Base-by-base conservation (phyloP, 257 asterid genomes). In the Mitragyna speciosa region DNA sequence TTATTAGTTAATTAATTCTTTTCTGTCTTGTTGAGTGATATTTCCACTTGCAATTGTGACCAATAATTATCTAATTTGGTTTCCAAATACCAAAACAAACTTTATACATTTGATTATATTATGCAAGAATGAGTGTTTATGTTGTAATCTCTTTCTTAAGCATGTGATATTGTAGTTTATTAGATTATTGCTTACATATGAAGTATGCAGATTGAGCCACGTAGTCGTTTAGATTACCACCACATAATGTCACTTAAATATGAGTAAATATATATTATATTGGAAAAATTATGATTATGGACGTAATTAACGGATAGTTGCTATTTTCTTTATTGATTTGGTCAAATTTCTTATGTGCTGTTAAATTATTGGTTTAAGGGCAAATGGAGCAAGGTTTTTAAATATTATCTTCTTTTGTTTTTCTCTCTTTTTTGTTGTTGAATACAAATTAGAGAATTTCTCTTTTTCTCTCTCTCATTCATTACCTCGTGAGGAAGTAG, bases 131-230 rank as follows among this genome's bases (percentile, higher is more conserved):
- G 52, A 79, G 36, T 6, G 24, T 36, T 54, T 78, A 71, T 72
- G 79, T 69, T 71, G 85, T 79, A 52, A 43, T 83, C 48, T 73
- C 70, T 76, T 80, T 76, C 78, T 79, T 85, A 85, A 83, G 81
- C 80, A 85, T 59, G 45, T 64, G 52, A 66, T 63, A 69, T 36
- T 43, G 6, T 72, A 41, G 36, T 82, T 66, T 78, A 63, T 68
- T 75, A 28, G 56, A 76, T 75, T 26, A 71, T 71, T 83, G 24
- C 45, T 26, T 16, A 75, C 75, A 67, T 84, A 72, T 56, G 74
- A 58, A 78, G 85, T 75, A 86, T 80, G 72, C 52, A 49, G 82
- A 68, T 73, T 47, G 19, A 58, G 79, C 89, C 90, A 84, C 89
- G 90, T 87, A 54, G 17, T 36, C 39, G 43, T 81, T 75, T 77